Base-by-base conservation (phyloP, 2,329 filamentous ascomycete genomes). In the Ophiognomonia clavigignenti-juglandacearum region DNA sequence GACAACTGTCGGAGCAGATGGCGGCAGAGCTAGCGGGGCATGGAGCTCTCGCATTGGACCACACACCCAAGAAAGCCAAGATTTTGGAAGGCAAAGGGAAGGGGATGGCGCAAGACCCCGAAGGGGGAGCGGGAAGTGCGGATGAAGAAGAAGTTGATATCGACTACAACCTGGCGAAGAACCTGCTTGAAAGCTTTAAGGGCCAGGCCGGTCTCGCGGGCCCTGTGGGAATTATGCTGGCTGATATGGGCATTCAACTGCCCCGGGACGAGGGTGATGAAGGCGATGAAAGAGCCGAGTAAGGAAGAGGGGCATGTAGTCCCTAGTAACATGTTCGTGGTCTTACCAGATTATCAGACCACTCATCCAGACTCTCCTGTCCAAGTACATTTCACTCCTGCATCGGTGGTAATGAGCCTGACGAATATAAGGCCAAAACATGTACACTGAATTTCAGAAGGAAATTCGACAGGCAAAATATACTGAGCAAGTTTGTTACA, bases 111-210 rank as follows among this genome's bases (percentile, higher is more conserved):
- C 16, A 14, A 19, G 26, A 32, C 39, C 32, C 45, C 22, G 51
- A 58, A 3, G 58, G 70, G 7, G 66, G 74, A 32, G 72, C 75
- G 3, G 73, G 77, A 8, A 72, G 71, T 9, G 67, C 65, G 3
- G 68, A 80, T 9, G 75, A 78, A 0, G 75, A 78, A 0, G 82
- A 85, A 44, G 77, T 93, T 4, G 75, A 90, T 53, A 80, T 93
- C 23, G 88, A 97, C 61, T 86, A 90, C 56, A 92, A 93, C 52
- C 73, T 98, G 20, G 90, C 88, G 16, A 89, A 86, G 64, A 97
- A 97, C 59, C 72, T 98, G 45, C 72, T 98, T 1, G 89, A 96
- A 64, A 92, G 88, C 57, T 91, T 98, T 67, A 95, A 95, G 61
- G 85, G 87, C 14, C 92, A 97, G 64, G 88, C 75, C 16, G 93